Base-by-base conservation (phyloP, 345 rosid genomes). In the Brassica rapa region DNA sequence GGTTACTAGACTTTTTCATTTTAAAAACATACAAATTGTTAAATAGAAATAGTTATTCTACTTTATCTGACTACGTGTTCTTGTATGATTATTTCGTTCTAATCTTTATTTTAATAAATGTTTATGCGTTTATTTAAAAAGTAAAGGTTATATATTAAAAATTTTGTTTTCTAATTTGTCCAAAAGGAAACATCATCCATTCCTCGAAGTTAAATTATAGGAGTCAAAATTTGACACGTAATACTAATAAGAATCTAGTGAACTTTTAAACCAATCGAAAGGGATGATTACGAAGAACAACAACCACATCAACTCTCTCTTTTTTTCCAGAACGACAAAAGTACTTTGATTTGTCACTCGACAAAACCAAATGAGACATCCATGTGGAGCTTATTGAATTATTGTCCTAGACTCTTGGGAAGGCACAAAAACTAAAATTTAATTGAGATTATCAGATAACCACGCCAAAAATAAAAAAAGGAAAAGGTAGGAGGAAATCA, bases 161-260 rank as follows among this genome's bases (percentile, higher is more conserved):
- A 11, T 3, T n/a, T 49, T 49, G 6, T 49, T 51, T 23, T 60
- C 3, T 76, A 68, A 14, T 29, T 69, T 62, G 68, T 53, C 63
- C 11, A 29, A 68, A 68, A 46, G 68, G 25, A 32, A 59, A 35
- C 33, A 30, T 8, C 23, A 29, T 9, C 25, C 3, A 19, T 67
- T 67, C 24, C 16, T 23, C 25, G 59, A 75, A 25, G 14, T 60
- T 24, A 16, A 19, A 60, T n/a, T 8, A 2, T 3, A 8, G 51
- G 23, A 60, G 55, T 61, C 19, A 33, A n/a, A 69, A 61, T 46
- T 8, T 49, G 74, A 76, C 74, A 62, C 74, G 74, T 69, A 24
- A 12, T 19, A 19, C 19, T 19, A 19, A 19, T 27, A n/a, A 29
- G 39, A 62, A 14, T 62, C 39, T 30, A 49, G 32, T 5, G 6